These are phyloP conservation scores for Coniochaeta sp. DNA, from an alignment of 2,329 filamentous ascomycete species.

Conservation along the genomic window DNA sequence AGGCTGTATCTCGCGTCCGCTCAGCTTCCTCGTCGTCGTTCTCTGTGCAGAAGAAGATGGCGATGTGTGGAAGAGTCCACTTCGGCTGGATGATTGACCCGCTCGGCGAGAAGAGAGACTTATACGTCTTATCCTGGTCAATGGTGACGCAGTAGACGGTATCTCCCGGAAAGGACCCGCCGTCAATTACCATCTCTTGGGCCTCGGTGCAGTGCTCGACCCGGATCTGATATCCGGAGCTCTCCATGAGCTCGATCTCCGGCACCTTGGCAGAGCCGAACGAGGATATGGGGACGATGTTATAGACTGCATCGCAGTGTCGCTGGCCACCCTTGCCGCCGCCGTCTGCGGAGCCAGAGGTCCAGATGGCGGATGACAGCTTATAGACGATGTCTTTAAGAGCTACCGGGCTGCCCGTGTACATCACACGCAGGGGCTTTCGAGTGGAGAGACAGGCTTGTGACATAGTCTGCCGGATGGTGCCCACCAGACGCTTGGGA, in stretches of 20 bases:
- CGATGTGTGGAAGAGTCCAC: constrained; percentile 41
- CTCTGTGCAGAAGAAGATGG: constrained; percentile 39
- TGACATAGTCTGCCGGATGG: constrained; percentile 42
- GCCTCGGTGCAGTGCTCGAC: constrained; percentile 40
- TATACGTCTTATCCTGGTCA: constrained; percentile 26
- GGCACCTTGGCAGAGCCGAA: constrained; percentile 37
- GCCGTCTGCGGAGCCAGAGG: constrained; percentile 24
- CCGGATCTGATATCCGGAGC: constrained; percentile 42
- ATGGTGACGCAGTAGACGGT: constrained; percentile 29
- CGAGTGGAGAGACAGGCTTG: constrained; percentile 33
- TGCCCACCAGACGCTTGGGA: constrained; percentile 29
- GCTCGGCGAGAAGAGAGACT: constrained; percentile 26
- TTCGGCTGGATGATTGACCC: constrained; percentile 31
- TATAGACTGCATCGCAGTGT: constrained; percentile 36
- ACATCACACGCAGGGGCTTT: constrained; percentile 41
- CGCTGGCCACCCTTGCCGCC: constrained; percentile 19
- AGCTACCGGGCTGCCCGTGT: constrained; percentile 34
- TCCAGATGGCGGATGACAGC: constrained; percentile 40
- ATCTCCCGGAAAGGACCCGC: constrained; percentile 15
- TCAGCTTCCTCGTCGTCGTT: constrained; percentile 29
- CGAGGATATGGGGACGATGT: constrained; percentile 41
- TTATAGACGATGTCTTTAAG: constrained; percentile 35
- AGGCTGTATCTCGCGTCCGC: constrained; percentile 32
- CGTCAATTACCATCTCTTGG: constrained; percentile 19
- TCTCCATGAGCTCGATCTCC: constrained; percentile 44